Evolutionary conservation across 352 stramenopile genomes (phyloP), one percentile per base, ranked within the genome.

Genomic region (Pythium pyrilobum): DNA sequence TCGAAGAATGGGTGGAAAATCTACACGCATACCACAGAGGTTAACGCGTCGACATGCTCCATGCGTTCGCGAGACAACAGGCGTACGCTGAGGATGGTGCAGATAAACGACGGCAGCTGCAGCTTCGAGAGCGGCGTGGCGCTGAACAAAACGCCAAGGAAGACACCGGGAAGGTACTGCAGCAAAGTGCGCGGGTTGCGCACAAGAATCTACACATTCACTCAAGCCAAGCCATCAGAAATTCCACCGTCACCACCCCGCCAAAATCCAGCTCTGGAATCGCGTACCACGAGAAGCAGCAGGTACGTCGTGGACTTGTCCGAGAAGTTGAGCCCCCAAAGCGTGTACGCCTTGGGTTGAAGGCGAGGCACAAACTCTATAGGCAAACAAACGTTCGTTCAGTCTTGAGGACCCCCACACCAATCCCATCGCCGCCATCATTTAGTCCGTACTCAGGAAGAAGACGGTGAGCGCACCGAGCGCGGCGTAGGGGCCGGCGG

Each of bases 281-380:
- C n/a, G 11, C 77, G 39, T 70, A 94, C 81, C 77, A 92, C 66
- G 8, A 83, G 46, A 20, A 89, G 62, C 34, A 95, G 64, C 48
- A 89, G 41, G 48, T 90, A 90, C 7, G 76, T 88, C 36, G 58
- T 81, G 23, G 80, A 88, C 29, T 95, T 95, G 55, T 95, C 84
- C 23, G 84, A 92, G 33, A 95, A 89, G 54, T 89, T 64, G 34
- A 95, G 47, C 0, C 81, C 75, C 39, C 76, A 65, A n/a, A 86
- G 56, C 45, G 70, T 82, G 41, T 81, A 72, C 20, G 67, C 71
- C 20, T 77, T 73, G 10, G 81, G 81, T 38, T 87, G 69, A 42
- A 95, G 59, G 47, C 86, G 82, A 2, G 84, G 84, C 36, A 95
- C 68, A 69, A 74, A 91, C 47, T 78, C 84, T 94, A 27, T 4